Conservation (phyloP, 78 protist genomes). For the Dictyostelium purpureum region DNA sequence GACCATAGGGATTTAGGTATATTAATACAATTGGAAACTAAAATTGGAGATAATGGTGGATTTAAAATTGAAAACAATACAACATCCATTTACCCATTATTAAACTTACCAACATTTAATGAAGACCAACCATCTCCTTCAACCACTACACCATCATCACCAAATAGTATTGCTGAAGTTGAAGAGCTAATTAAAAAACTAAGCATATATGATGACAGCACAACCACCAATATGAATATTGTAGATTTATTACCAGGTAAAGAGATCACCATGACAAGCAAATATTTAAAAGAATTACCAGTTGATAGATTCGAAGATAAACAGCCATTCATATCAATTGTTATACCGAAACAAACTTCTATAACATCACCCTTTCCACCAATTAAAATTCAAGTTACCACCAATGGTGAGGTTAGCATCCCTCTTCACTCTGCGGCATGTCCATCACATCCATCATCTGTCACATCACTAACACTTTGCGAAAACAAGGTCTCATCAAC, state of each 20-base stretch:
- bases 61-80: neutral
- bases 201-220: neutral
- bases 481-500: slow-evolving; percentile 6
- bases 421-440: neutral
- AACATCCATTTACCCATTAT: too few relatives aligned
- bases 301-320: neutral
- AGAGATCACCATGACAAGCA: slow-evolving; percentile 20
- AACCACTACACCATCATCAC: neutral
- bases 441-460: slow-evolving; percentile 51
- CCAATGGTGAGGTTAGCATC: slow-evolving; percentile 26
- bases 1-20: slow-evolving; percentile 41
- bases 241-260: slow-evolving; percentile 51
- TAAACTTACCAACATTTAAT: too few relatives aligned
- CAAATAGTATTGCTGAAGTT: neutral
- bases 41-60: neutral
- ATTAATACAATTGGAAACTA: slow-evolving; percentile 29
- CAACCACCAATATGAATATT: neutral
- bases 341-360: slow-evolving; percentile 12
- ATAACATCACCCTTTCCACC: neutral
- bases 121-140: neutral
- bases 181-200: neutral
- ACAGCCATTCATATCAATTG: neutral
- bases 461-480: neutral
- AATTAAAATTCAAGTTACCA: neutral
- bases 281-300: slow-evolving; percentile 24